Base-by-base conservation (phyloP, 441 rosid species). In the Kokia cookei region DNA sequence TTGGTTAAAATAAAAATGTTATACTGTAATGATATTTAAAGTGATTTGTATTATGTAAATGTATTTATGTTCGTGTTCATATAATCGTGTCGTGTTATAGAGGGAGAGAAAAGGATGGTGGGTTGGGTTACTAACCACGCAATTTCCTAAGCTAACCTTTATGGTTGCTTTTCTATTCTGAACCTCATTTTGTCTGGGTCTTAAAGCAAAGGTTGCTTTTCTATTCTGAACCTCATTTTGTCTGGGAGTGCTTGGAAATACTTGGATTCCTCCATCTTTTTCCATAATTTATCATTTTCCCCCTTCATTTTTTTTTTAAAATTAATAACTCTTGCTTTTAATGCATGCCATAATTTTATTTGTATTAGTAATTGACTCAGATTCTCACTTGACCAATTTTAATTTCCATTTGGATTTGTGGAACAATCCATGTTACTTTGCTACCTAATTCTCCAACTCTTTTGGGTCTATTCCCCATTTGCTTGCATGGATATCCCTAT, bases 141-240 rank as follows among this genome's bases (percentile, higher is more conserved):
- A 84, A 84, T 85, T 89, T 87, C 88, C 91, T 73, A 86, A 77
- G 89, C 83, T 66, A 80, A 73, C 80, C 83, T 80, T 64, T 66
- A 60, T 69, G 81, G 75, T 83, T 86, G 84, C 87, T 87, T 87
- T 90, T 83, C 86, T 75, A 55, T 85, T 86, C 94, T 88, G 91
- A 85, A 78, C 72, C 84, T 82, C 81, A 58, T 76, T 86, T 90
- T 90, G 93, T 90, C 90, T 83, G 82, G 83, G 87, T 84, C 86
- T 76, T 83, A 89, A 88, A 86, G 90, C 88, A 86, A 76, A 81
- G 54, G 71, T 83, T 86, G 84, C 87, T 87, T 87, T 90, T 83
- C 86, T 75, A 55, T 85, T 86, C 94, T 88, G 91, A 85, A 78
- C 72, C 84, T 82, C 81, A 58, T 76, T 86, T 90, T 90, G 93